Percentiles rank a stretch among this genome's conserved stretches.
Evolutionary conservation across 495 filamentous ascomycete species (phyloP).

Genomic region (Lepidopterella palustris): DNA sequence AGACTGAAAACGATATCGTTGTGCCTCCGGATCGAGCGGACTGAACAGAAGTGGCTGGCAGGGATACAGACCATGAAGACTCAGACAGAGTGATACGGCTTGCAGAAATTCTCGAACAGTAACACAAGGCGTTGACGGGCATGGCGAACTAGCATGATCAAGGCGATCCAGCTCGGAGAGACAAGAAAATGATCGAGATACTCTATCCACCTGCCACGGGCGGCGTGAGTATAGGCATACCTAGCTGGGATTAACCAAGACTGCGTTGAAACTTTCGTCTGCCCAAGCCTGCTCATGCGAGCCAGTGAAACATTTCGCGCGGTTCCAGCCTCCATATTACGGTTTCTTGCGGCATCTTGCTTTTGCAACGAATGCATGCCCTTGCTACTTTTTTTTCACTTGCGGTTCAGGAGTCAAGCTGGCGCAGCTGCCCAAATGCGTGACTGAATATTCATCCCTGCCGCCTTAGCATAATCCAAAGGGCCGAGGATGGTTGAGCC

Average conservation of each 20-base stretch:
- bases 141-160: not conserved
- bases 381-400: not conserved
- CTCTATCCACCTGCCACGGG: not conserved
- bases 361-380: slow-evolving; percentile 9
- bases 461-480: not conserved
- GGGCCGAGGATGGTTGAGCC: not conserved
- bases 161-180: not conserved
- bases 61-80: slow-evolving; percentile 14
- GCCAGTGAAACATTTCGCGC: slow-evolving; percentile 27
- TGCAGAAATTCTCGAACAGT: slow-evolving; percentile 11
- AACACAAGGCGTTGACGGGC: slow-evolving; percentile 10
- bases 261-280: not conserved
- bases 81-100: slow-evolving; percentile 10
- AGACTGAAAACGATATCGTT: slow-evolving; percentile 7
- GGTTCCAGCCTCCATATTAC: slow-evolving; percentile 8
- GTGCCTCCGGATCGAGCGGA: slow-evolving; percentile 23
- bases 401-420: not conserved
- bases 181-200: slow-evolving; percentile 3
- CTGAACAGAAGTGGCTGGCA: slow-evolving; percentile 7
- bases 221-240: not conserved
- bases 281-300: slow-evolving; percentile 13
- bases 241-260: not conserved
- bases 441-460: not conserved
- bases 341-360: slow-evolving; percentile 25
- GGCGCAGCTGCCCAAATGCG: not conserved